Evolutionary conservation across 768 basidiomycete genomes (phyloP).

Genomic region (Russula virescens): DNA sequence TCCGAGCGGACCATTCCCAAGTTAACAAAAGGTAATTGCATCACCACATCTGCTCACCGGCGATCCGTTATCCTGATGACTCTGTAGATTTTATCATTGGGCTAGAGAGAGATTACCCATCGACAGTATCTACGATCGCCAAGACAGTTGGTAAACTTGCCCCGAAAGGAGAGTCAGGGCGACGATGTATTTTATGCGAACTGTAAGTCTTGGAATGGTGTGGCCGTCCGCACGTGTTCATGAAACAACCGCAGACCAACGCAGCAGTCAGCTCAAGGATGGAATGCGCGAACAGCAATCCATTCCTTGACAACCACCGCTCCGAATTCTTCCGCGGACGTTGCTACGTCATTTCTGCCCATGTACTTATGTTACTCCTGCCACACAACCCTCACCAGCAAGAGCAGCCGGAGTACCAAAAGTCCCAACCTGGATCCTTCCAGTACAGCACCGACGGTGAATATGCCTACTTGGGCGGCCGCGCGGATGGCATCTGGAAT

Average conservation of each 20-base stretch:
- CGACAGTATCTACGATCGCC: constrained; percentile 79
- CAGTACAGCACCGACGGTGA: not conserved
- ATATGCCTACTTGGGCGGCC: constrained; percentile 27
- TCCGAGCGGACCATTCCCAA: constrained; percentile 55
- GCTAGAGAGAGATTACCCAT: constrained; percentile 77
- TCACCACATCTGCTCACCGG: not conserved
- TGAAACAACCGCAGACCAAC: constrained; percentile 42
- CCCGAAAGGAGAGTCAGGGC: constrained; percentile 50
- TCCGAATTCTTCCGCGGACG: not conserved
- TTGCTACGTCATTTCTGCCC: constrained; percentile 31
- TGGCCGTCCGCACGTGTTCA: not conserved
- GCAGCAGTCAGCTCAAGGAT: constrained; percentile 59
- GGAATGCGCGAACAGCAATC: constrained; percentile 73
- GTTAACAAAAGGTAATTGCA: constrained; percentile 57
- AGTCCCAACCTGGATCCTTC: constrained; percentile 21
- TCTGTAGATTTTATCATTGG: constrained; percentile 69
- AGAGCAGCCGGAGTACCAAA: constrained; percentile 40
- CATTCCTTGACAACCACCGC: constrained; percentile 41
- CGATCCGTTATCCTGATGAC: not conserved
- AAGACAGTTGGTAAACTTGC: constrained; percentile 75
- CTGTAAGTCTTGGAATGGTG: constrained; percentile 36
- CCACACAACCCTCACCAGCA: constrained; percentile 54
- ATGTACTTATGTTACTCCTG: constrained; percentile 57
- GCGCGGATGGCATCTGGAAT: not conserved
- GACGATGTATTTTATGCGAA: constrained; percentile 57